These are phyloP conservation scores for Venturia nashicola DNA, from an alignment of 2,329 filamentous ascomycete species.

Conservation along the genomic window DNA sequence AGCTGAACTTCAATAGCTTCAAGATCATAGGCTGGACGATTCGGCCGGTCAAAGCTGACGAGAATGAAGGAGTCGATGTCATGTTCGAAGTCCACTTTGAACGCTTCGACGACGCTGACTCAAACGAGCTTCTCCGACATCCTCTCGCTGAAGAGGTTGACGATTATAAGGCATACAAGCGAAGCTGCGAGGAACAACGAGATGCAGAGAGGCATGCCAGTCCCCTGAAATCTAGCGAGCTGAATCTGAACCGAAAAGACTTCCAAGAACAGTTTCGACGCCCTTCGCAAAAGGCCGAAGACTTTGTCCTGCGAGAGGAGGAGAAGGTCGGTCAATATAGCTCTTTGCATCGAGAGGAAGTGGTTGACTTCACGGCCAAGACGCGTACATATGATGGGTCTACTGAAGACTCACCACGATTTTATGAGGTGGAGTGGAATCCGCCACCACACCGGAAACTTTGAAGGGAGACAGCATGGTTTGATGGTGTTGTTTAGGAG, in stretches of 20 bases:
- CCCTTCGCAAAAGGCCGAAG: background rate
- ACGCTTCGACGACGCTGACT: slow-evolving; percentile 20
- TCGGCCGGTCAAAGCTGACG: slow-evolving; percentile 13
- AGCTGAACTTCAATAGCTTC: slow-evolving; percentile 16
- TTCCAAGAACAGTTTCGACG: background rate
- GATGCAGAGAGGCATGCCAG: background rate
- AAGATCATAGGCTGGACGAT: slow-evolving; percentile 30
- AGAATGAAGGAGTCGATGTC: slow-evolving; percentile 3
- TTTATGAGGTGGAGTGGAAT: background rate
- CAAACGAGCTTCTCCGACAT: slow-evolving; percentile 25
- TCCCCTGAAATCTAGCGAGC: background rate
- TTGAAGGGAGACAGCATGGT: background rate
- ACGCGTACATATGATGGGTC: background rate
- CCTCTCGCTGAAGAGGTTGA: slow-evolving; percentile 33
- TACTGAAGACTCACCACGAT: background rate
- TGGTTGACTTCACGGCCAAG: background rate
- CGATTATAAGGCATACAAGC: slow-evolving; percentile 36
- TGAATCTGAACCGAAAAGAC: background rate
- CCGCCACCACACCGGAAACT: background rate
- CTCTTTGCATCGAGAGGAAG: background rate
- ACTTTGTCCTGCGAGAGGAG: background rate
- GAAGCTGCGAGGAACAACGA: slow-evolving; percentile 1
- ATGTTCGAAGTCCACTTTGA: slow-evolving; percentile 29
- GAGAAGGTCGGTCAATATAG: background rate
- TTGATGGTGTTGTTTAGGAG: background rate